Conservation (phyloP, 306 rosid genomes). For the Ceratonia siliqua region DNA sequence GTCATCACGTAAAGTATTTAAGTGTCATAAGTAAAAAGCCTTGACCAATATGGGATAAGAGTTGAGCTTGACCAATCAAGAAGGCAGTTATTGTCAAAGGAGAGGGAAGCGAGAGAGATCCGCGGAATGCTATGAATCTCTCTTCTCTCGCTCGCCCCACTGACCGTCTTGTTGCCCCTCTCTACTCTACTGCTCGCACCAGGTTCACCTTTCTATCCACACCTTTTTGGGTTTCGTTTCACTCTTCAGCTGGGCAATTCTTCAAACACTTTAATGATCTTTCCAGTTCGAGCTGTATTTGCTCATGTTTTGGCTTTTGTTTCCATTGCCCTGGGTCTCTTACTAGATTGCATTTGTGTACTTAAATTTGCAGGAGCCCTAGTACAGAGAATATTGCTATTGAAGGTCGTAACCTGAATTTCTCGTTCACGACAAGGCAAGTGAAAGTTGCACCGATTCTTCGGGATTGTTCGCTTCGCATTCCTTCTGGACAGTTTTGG, state of each 20-base stretch:
- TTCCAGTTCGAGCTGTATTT: not conserved
- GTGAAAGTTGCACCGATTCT: constrained; percentile 56
- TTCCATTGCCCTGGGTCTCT: not conserved
- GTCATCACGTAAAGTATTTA: too few species aligned
- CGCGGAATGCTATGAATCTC: constrained; percentile 42
- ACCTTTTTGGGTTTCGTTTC: not conserved
- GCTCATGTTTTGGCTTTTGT: not conserved
- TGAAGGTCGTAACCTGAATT: constrained; percentile 59
- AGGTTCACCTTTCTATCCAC: not conserved
- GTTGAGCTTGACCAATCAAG: too few species aligned
- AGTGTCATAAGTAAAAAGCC: too few species aligned
- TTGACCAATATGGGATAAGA: too few species aligned
- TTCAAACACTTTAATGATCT: constrained; percentile 19
- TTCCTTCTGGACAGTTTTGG: constrained; percentile 88
- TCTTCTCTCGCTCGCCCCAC: constrained; percentile 36
- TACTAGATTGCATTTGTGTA: not conserved
- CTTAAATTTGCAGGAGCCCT: constrained; percentile 39
- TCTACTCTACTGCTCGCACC: constrained; percentile 32
- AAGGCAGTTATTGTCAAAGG: not conserved
- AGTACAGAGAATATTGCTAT: constrained; percentile 52
- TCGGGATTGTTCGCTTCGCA: constrained; percentile 68
- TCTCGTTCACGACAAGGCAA: constrained; percentile 58
- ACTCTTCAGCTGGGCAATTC: constrained; percentile 38
- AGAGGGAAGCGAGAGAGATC: not conserved
- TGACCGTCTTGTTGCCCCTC: constrained; percentile 43